A percentile compares a stretch with the other conserved stretches of the same genome.
These are phyloP conservation scores for Suillus subalutaceus DNA, from an alignment of 768 basidiomycete genomes.

Conservation along the genomic window DNA sequence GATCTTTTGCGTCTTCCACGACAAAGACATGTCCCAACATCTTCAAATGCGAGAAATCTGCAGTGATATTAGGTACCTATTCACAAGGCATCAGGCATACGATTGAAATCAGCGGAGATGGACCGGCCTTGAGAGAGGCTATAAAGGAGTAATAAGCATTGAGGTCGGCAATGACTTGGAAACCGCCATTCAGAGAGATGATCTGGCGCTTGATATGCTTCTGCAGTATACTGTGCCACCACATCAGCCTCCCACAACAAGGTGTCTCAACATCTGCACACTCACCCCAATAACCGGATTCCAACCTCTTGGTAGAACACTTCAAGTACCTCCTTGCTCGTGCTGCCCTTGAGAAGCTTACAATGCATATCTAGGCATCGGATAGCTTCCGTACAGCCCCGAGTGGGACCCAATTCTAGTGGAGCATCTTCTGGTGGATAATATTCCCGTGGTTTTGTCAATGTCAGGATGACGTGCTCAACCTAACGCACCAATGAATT, in stretches of 20 bases:
- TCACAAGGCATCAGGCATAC: background rate
- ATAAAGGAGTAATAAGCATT: conserved; percentile 94
- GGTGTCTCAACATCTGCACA: conserved; percentile 33
- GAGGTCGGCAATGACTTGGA: conserved; percentile 94
- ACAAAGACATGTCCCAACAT: conserved; percentile 98
- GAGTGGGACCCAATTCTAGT: conserved; percentile 83
- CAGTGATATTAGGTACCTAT: conserved; percentile 78
- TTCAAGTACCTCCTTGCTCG: conserved; percentile 94
- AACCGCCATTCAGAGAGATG: conserved; percentile 91
- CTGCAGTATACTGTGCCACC: conserved; percentile 73
- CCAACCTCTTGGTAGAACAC: conserved; percentile 99
- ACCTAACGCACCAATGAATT: conserved; percentile 52
- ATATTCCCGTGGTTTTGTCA: conserved; percentile 86
- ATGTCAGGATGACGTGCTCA: conserved; percentile 86
- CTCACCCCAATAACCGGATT: conserved; percentile 81
- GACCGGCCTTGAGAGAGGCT: conserved; percentile 71
- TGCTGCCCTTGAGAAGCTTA: conserved; percentile 87
- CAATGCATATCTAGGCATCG: conserved; percentile 90
- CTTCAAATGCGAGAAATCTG: conserved; percentile 92
- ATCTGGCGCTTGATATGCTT: conserved; percentile 98
- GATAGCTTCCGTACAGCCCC: conserved; percentile 89
- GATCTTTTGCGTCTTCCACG: conserved; percentile 93
- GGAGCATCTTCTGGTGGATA: conserved; percentile 82
- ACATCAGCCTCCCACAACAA: background rate
- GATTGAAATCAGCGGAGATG: background rate